Conservation (phyloP, 805 yeast species). For the Tanozyma kutaoensis region DNA sequence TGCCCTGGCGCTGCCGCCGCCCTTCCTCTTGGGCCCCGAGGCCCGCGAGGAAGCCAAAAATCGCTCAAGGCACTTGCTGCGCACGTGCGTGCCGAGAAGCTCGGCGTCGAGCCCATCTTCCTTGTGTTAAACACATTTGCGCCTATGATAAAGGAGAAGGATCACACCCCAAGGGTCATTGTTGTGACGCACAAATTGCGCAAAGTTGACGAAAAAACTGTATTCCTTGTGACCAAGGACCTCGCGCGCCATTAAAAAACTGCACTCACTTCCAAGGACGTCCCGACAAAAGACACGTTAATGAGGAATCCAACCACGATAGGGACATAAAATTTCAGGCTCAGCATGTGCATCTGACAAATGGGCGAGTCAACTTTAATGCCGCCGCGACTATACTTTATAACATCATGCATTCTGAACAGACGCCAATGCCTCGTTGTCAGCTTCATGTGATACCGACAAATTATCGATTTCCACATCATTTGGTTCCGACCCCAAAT, state of each 20-base stretch:
- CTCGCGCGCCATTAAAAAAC: slow-evolving; percentile 47
- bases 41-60: slow-evolving; percentile 7
- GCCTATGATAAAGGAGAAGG: slow-evolving; percentile 30
- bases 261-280: slow-evolving; percentile 31
- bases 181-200: slow-evolving; percentile 44
- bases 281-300: slow-evolving; percentile 51
- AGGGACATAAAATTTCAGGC: too few species aligned
- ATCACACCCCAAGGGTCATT: slow-evolving; percentile 43
- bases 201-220: slow-evolving; percentile 32
- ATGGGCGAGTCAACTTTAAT: too few species aligned
- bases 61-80: slow-evolving; percentile 6
- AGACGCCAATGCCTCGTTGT: too few species aligned
- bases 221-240: slow-evolving; percentile 60
- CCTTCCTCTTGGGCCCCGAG: slow-evolving; percentile 7
- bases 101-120: slow-evolving; percentile 18
- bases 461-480: too few species aligned
- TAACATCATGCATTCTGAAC: too few species aligned
- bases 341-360: too few species aligned
- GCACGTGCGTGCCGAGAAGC: too few species aligned
- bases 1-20: too few species aligned
- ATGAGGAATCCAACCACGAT: too few species aligned
- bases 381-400: too few species aligned
- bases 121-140: slow-evolving; percentile 35
- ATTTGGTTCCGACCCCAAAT: too few species aligned
- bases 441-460: too few species aligned